A percentile compares a stretch with the other conserved stretches of the same genome.
Evolutionary conservation across 1,139 yeast species (phyloP).

Genomic region (Candida albicans): DNA sequence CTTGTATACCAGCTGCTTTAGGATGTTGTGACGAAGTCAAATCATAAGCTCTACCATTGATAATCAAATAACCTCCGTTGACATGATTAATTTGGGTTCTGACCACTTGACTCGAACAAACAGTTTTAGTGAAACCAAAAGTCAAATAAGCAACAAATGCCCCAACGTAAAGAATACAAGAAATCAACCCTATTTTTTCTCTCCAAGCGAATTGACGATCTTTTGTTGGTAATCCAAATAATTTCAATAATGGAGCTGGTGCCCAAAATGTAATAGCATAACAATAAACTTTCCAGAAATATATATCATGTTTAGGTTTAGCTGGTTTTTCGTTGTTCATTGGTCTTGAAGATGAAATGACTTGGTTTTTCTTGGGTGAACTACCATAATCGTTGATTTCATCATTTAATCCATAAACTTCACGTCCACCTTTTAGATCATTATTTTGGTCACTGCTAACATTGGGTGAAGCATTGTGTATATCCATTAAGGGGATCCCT

Average conservation of each 20-base stretch:
- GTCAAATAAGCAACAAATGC: slow-evolving; percentile 82
- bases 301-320: slow-evolving; percentile 33
- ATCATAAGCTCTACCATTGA: slow-evolving; percentile 81
- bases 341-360: slow-evolving; percentile 21
- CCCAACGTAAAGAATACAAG: slow-evolving; percentile 73
- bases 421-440: slow-evolving; percentile 43
- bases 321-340: slow-evolving; percentile 12
- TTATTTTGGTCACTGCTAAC: slow-evolving; percentile 1
- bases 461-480: slow-evolving; percentile 20
- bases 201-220: slow-evolving; percentile 96
- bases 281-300: slow-evolving; percentile 84
- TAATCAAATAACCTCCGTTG: slow-evolving; percentile 59
- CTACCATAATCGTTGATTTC: slow-evolving; percentile 35
- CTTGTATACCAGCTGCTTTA: slow-evolving; percentile 70
- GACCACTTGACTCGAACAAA: slow-evolving; percentile 55
- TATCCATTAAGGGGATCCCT: slow-evolving; percentile 49
- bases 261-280: slow-evolving; percentile 86
- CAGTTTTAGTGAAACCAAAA: slow-evolving; percentile 87
- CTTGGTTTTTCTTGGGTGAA: slow-evolving; percentile 30
- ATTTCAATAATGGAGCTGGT: slow-evolving; percentile 67
- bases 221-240: slow-evolving; percentile 76
- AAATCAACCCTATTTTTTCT: slow-evolving; percentile 83
- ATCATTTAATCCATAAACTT: slow-evolving; percentile 62
- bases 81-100: slow-evolving; percentile 64
- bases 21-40: slow-evolving; percentile 75